These are phyloP conservation scores for Globisporangium sylvaticum DNA, from an alignment of 352 stramenopile species.

Conservation along the genomic window DNA sequence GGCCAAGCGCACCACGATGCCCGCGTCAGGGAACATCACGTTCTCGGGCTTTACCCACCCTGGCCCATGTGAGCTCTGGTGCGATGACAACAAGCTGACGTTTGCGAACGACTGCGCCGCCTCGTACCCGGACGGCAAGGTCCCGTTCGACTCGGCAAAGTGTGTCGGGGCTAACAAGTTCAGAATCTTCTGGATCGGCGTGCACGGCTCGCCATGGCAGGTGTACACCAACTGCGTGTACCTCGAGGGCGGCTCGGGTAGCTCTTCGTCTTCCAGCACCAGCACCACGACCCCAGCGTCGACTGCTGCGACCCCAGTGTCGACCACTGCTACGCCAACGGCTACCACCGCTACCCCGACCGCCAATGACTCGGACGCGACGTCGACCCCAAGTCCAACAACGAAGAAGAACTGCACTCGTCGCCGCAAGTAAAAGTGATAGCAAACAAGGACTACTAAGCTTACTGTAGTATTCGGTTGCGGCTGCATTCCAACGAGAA, in stretches of 20 bases:
- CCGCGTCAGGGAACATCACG: slow-evolving; percentile 28
- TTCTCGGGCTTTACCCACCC: slow-evolving; percentile 55
- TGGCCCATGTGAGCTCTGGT: slow-evolving; percentile 64
- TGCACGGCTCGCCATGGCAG: slow-evolving; percentile 48
- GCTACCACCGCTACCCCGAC: not conserved
- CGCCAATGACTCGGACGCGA: not conserved
- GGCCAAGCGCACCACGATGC: slow-evolving; percentile 29
- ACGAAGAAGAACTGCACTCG: not conserved
- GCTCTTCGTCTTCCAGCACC: slow-evolving; percentile 8
- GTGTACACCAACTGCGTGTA: slow-evolving; percentile 55
- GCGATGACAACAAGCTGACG: slow-evolving; percentile 46
- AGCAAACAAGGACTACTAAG: not conserved
- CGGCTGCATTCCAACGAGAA: not conserved
- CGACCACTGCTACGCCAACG: not conserved
- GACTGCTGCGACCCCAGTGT: not conserved
- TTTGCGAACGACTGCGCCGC: slow-evolving; percentile 44
- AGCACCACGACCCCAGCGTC: not conserved
- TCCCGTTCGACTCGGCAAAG: slow-evolving; percentile 40
- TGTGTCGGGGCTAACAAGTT: slow-evolving; percentile 41
- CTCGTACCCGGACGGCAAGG: slow-evolving; percentile 32
- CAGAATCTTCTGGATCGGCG: slow-evolving; percentile 44
- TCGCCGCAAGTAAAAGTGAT: not conserved
- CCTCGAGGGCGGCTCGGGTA: slow-evolving; percentile 23
- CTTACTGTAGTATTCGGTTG: not conserved
- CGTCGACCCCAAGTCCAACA: not conserved